These are phyloP conservation scores for Phytophthora uliginosa DNA, from an alignment of 352 stramenopile species.

Conservation along the genomic window DNA sequence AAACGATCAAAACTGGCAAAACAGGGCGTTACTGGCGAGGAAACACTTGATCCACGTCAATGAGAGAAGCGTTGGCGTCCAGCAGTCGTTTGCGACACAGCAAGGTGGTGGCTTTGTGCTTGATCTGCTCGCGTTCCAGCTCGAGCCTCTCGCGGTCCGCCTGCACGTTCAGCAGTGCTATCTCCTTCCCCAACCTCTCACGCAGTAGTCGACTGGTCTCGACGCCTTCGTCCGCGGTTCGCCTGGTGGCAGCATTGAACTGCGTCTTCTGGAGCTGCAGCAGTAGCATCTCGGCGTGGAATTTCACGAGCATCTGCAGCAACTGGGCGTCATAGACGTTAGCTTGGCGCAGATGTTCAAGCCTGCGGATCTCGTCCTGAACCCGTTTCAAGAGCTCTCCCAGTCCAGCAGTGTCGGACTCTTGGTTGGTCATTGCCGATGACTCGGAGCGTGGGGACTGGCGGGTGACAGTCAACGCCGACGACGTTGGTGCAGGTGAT, in stretches of 20 bases:
- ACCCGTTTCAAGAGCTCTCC: slow-evolving; percentile 24
- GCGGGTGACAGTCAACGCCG: slow-evolving; percentile 13
- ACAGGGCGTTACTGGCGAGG: slow-evolving; percentile 21
- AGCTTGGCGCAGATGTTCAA: slow-evolving; percentile 14
- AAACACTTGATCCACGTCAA: slow-evolving; percentile 36
- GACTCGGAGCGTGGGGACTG: slow-evolving; percentile 5
- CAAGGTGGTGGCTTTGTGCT: slow-evolving; percentile 40
- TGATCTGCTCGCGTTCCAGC: slow-evolving; percentile 48
- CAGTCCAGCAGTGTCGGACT: slow-evolving; percentile 6
- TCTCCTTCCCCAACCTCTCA: slow-evolving; percentile 35
- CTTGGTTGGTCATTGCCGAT: neutral
- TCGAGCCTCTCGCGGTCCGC: slow-evolving; percentile 43
- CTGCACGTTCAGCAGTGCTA: slow-evolving; percentile 39
- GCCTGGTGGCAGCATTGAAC: slow-evolving; percentile 9
- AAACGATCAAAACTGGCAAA: slow-evolving; percentile 12
- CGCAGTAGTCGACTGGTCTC: slow-evolving; percentile 29
- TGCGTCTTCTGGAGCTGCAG: slow-evolving; percentile 30
- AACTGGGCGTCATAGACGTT: slow-evolving; percentile 45
- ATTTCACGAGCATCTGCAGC: slow-evolving; percentile 45
- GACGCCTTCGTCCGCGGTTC: slow-evolving; percentile 17
- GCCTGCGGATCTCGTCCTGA: slow-evolving; percentile 41
- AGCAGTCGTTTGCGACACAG: slow-evolving; percentile 45
- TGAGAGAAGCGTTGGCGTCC: slow-evolving; percentile 35
- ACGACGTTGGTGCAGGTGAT: slow-evolving; percentile 11
- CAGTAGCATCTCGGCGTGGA: slow-evolving; percentile 42